A percentile compares a stretch with the other conserved stretches of the same genome.
Conservation (phyloP, 805 yeast species). For the Brettanomyces naardenensis region DNA sequence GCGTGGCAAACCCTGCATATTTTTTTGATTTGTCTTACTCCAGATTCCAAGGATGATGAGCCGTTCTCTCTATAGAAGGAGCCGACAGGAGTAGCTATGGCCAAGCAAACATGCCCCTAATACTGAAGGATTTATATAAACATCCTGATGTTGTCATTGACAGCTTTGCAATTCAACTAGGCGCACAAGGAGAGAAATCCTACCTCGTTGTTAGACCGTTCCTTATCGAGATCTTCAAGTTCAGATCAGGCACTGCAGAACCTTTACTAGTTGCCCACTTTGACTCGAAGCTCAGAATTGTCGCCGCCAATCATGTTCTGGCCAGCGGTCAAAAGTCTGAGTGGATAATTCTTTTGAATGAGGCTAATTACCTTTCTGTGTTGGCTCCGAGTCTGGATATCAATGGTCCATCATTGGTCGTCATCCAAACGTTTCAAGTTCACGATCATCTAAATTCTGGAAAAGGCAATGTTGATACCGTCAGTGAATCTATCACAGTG, state of each 20-base stretch:
- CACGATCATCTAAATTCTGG: slow-evolving; percentile 2
- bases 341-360: slow-evolving; percentile 21
- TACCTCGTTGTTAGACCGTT: neutral
- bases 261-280: neutral
- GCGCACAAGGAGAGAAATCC: neutral
- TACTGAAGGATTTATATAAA: neutral
- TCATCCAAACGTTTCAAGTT: slow-evolving; percentile 14
- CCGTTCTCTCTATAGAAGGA: no score
- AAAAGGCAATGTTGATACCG: neutral
- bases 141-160: neutral
- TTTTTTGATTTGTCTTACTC: neutral
- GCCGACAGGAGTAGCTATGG: no score
- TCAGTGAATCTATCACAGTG: neutral
- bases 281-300: slow-evolving; percentile 5
- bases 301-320: slow-evolving; percentile 13
- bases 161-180: neutral
- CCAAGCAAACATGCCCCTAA: neutral
- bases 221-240: neutral
- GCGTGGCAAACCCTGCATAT: slow-evolving; percentile 10
- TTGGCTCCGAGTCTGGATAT: slow-evolving; percentile 8
- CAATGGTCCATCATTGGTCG: slow-evolving; percentile 3
- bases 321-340: slow-evolving; percentile 11
- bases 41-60: slow-evolving; percentile 5
- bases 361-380: slow-evolving; percentile 13
- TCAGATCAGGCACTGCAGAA: neutral